phyloP scores from a whole-genome alignment of 495 filamentous ascomycete genomes.

The Neurospora africana region DNA sequence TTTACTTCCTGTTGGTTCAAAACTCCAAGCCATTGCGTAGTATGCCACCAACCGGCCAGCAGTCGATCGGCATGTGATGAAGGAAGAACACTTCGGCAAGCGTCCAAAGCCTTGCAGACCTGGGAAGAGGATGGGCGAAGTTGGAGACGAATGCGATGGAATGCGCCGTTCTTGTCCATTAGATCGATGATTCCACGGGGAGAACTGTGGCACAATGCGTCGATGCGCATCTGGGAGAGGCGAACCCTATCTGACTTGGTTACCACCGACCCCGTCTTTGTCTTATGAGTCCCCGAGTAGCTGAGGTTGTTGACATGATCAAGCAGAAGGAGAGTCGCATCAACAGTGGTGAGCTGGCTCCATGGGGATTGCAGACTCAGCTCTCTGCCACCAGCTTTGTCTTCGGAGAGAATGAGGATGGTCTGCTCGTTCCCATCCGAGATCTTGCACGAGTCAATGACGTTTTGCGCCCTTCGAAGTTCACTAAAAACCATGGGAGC shows the following conservation, averaged over 20 bases:
- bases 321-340: constrained; percentile 32
- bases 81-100: constrained; percentile 52
- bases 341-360: constrained; percentile 50
- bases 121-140: constrained; percentile 53
- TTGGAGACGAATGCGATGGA: constrained; percentile 56
- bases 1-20: constrained; percentile 20
- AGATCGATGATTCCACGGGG: constrained; percentile 52
- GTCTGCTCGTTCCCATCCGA: constrained; percentile 52
- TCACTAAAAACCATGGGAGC: constrained; percentile 30
- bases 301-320: constrained; percentile 29
- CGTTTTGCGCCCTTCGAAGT: constrained; percentile 41
- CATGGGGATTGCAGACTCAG: constrained; percentile 69
- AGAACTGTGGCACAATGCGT: constrained; percentile 33
- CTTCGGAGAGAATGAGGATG: constrained; percentile 59
- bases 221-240: constrained; percentile 26
- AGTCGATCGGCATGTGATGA: constrained; percentile 52
- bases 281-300: constrained; percentile 24
- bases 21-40: constrained; percentile 50
- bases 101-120: constrained; percentile 47
- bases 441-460: constrained; percentile 67
- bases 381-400: constrained; percentile 48
- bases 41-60: constrained; percentile 64
- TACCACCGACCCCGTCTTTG: neutral
- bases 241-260: constrained; percentile 7
- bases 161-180: constrained; percentile 45